These are phyloP conservation scores for Roridomyces roridus DNA, from an alignment of 768 basidiomycete species.

Conservation along the genomic window DNA sequence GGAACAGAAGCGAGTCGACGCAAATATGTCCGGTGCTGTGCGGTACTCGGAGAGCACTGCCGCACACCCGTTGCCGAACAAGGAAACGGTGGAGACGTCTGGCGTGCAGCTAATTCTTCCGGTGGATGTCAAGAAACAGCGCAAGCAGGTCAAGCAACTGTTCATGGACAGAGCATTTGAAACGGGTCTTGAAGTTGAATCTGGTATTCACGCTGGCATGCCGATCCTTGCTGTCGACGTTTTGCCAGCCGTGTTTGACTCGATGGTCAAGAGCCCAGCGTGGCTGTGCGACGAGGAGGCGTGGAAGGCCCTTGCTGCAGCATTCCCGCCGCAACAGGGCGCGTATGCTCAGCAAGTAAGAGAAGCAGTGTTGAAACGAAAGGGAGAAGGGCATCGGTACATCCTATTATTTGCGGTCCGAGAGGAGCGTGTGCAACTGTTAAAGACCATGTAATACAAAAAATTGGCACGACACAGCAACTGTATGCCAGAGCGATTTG, in stretches of 20 bases:
- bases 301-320: conserved; percentile 65
- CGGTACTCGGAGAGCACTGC: conserved; percentile 44
- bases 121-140: conserved; percentile 73
- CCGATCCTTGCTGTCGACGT: conserved; percentile 81
- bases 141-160: conserved; percentile 73
- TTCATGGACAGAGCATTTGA: conserved; percentile 77
- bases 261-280: conserved; percentile 56
- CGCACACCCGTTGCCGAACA: conserved; percentile 40
- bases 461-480: too few species aligned
- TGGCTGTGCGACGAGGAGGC: conserved; percentile 82
- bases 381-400: conserved; percentile 66
- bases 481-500: too few species aligned
- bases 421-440: conserved; percentile 75
- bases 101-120: conserved; percentile 73
- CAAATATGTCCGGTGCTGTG: conserved; percentile 64
- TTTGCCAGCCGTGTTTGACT: conserved; percentile 62
- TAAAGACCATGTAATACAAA: too few species aligned
- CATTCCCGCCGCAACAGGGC: conserved; percentile 62
- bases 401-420: conserved; percentile 69
- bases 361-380: conserved; percentile 67
- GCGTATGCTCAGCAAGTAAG: conserved; percentile 73
- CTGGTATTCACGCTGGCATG: conserved; percentile 62
- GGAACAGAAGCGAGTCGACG: conserved; percentile 80
- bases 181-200: conserved; percentile 60
- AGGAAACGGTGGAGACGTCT: conserved; percentile 42